Percentiles rank a stretch among this genome's conserved stretches.
phyloP scores from a whole-genome alignment of 2,329 filamentous ascomycete genomes.

The Fusarium agapanthi region DNA sequence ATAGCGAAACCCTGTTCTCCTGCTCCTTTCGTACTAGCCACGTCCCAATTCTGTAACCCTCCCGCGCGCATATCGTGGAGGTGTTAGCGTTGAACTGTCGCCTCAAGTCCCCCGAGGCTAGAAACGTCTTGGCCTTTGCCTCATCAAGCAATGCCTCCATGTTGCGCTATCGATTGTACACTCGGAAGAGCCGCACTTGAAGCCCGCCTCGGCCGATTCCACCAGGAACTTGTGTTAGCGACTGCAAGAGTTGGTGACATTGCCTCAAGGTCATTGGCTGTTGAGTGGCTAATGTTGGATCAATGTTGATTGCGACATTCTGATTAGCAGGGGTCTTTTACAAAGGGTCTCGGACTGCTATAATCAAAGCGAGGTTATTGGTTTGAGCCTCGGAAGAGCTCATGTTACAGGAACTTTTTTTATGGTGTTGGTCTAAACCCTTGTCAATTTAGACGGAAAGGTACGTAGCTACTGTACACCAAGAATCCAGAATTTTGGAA shows the following conservation, averaged over 20 bases:
- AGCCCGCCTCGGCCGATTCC: background rate
- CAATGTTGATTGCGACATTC: slow-evolving; percentile 18
- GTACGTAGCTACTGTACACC: background rate
- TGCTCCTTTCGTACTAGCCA: slow-evolving; percentile 4
- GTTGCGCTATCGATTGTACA: background rate
- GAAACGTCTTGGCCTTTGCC: background rate
- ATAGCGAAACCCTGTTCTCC: background rate
- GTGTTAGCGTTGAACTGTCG: background rate
- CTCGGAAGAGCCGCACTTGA: background rate
- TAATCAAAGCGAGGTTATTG: slow-evolving; percentile 2
- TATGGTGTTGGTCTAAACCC: background rate
- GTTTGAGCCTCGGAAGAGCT: background rate
- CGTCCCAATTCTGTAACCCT: background rate
- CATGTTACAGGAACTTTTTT: background rate
- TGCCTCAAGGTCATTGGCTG: background rate
- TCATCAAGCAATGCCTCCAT: background rate
- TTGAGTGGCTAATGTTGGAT: background rate
- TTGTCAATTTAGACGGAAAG: background rate
- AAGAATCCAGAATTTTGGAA: background rate
- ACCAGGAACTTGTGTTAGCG: slow-evolving; percentile 10
- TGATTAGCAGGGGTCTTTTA: background rate
- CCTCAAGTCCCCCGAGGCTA: background rate
- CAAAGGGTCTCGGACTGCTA: slow-evolving; percentile 12
- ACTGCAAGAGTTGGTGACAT: background rate
- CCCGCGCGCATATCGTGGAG: background rate